Percentiles rank a stretch among this genome's conserved stretches.
phyloP scores from a whole-genome alignment of 2,329 filamentous ascomycete species.

The Diaporthe sp. region DNA sequence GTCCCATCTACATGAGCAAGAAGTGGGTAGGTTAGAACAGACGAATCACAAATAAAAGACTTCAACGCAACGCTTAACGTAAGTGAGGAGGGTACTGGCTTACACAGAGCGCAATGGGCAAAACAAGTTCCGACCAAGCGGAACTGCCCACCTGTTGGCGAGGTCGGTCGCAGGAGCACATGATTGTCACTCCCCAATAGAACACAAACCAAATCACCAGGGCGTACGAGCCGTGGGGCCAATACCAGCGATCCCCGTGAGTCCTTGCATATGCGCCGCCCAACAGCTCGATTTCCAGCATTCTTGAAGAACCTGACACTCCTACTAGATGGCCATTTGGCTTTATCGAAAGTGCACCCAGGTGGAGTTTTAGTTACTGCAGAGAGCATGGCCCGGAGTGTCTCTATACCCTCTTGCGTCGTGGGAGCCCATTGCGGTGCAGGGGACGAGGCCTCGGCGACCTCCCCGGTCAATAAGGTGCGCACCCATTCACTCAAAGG shows the following conservation, averaged over 20 bases:
- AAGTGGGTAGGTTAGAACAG: not conserved
- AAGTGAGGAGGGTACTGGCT: not conserved
- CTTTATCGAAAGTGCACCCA: not conserved
- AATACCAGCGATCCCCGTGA: slow-evolving; percentile 15
- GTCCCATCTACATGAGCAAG: not conserved
- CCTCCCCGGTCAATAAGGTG: not conserved
- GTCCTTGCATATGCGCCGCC: slow-evolving; percentile 19
- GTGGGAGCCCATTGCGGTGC: slow-evolving; percentile 4
- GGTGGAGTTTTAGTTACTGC: not conserved
- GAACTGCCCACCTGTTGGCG: not conserved
- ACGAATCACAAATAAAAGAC: not conserved
- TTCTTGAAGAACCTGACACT: not conserved
- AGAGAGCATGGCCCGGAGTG: slow-evolving; percentile 1
- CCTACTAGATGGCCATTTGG: not conserved
- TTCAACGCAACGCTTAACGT: not conserved
- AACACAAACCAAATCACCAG: slow-evolving; percentile 21
- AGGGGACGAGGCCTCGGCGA: not conserved
- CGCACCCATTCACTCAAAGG: slow-evolving; percentile 13
- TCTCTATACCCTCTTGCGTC: slow-evolving; percentile 5
- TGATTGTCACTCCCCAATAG: not conserved
- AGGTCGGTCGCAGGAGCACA: slow-evolving; percentile 4
- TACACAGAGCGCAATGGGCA: slow-evolving; percentile 7
- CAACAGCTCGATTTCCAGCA: not conserved
- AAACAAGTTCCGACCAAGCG: slow-evolving; percentile 14
- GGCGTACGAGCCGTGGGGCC: not conserved